These are phyloP conservation scores for Euphorbia schlechtendalii DNA, from an alignment of 441 rosid species.

Conservation along the genomic window DNA sequence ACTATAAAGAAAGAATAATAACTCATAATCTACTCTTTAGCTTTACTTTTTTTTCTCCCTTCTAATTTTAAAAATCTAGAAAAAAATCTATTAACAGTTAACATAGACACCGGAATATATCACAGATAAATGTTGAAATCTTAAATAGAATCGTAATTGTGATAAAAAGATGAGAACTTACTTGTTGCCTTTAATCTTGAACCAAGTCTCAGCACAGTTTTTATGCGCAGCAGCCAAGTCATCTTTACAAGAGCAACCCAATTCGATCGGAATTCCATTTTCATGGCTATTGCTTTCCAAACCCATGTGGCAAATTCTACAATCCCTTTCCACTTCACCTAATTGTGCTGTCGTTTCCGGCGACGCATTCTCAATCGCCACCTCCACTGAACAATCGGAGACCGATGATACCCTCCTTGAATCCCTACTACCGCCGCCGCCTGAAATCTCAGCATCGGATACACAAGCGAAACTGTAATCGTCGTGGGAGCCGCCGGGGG, in stretches of 20 bases:
- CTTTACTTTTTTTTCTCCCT: conserved; percentile 27
- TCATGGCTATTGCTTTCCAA: conserved; percentile 67
- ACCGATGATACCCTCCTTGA: conserved; percentile 55
- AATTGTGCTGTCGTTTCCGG: conserved; percentile 45
- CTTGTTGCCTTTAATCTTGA: conserved; percentile 93
- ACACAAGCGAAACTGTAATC: conserved; percentile 42
- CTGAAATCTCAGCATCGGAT: conserved; percentile 31
- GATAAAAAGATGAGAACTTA: conserved; percentile 24
- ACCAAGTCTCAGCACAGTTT: conserved; percentile 94
- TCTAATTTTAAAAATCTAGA: conserved; percentile 9
- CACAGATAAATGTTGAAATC: conserved; percentile 8
- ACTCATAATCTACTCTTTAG: conserved; percentile 25
- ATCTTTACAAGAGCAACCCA: conserved; percentile 89
- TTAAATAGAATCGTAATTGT: neutral
- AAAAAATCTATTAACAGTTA: neutral
- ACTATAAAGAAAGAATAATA: conserved; percentile 16
- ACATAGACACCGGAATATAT: no score
- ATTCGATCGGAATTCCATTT: conserved; percentile 58
- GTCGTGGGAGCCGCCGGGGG: conserved; percentile 67
- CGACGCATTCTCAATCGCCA: conserved; percentile 32
- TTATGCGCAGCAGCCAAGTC: conserved; percentile 94
- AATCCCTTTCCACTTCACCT: conserved; percentile 51
- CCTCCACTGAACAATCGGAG: conserved; percentile 49
- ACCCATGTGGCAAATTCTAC: conserved; percentile 91
- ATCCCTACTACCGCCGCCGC: conserved; percentile 19